These are phyloP conservation scores for Sclerotinia minor DNA, from an alignment of 2,329 filamentous ascomycete genomes.

Conservation along the genomic window DNA sequence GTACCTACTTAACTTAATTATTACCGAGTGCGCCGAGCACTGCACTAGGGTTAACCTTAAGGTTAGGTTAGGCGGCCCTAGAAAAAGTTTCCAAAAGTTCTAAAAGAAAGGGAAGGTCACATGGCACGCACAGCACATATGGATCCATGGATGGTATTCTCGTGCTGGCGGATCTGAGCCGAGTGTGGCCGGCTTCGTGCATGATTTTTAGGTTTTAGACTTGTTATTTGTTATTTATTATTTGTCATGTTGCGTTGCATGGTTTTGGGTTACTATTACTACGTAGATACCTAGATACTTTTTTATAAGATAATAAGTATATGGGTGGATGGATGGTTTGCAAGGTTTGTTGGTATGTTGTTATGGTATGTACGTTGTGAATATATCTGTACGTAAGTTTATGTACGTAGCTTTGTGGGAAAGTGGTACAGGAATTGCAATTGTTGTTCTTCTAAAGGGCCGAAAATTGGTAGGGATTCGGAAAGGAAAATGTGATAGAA, in stretches of 20 bases:
- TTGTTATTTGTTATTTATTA: not conserved
- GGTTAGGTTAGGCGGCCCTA: too few species aligned
- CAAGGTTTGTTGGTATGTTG: not conserved
- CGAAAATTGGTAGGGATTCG: not conserved
- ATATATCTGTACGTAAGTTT: not conserved
- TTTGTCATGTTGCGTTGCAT: constrained; percentile 4
- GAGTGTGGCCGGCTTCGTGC: not conserved
- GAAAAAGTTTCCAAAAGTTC: not conserved
- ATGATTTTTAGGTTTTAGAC: not conserved
- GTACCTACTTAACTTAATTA: not conserved
- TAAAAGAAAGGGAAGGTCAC: too few species aligned
- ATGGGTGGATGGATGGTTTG: not conserved
- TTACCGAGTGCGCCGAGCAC: not conserved
- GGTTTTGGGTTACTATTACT: not conserved
- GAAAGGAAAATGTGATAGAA: not conserved
- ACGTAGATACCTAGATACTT: too few species aligned
- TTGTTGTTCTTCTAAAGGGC: not conserved
- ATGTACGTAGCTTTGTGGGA: not conserved
- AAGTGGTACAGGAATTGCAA: not conserved
- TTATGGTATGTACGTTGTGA: not conserved
- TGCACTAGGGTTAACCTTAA: too few species aligned
- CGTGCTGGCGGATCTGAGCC: constrained; percentile 5
- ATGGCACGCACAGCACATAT: not conserved
- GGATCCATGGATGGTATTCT: too few species aligned
- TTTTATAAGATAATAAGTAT: too few species aligned